phyloP scores from a whole-genome alignment of 2,329 filamentous ascomycete species.

The Zymoseptoria passerinii region DNA sequence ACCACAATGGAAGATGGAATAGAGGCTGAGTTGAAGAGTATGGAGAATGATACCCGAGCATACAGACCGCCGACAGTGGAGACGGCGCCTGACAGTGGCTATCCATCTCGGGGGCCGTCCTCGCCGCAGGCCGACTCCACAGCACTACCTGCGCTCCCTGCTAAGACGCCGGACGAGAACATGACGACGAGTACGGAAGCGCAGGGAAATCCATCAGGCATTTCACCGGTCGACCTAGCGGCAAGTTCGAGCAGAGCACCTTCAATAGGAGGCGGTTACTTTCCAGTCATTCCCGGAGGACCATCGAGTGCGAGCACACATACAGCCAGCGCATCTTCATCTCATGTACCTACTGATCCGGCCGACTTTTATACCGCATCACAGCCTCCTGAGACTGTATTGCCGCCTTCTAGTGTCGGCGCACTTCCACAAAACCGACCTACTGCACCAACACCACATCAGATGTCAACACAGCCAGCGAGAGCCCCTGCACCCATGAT shows the following conservation, averaged over 20 bases:
- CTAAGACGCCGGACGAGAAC: not conserved
- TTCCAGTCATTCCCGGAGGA: slow-evolving; percentile 44
- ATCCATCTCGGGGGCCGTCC: slow-evolving; percentile 31
- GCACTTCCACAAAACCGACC: slow-evolving; percentile 6
- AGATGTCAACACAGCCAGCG: slow-evolving; percentile 12
- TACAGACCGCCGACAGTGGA: slow-evolving; percentile 49
- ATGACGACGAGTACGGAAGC: not conserved
- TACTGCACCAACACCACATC: slow-evolving; percentile 8
- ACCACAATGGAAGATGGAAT: slow-evolving; percentile 17
- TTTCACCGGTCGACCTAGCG: slow-evolving; percentile 45
- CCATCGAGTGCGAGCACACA: slow-evolving; percentile 12
- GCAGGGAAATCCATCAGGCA: slow-evolving; percentile 28
- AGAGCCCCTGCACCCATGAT: slow-evolving; percentile 11
- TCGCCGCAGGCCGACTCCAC: slow-evolving; percentile 15
- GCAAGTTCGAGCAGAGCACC: slow-evolving; percentile 30
- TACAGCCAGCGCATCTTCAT: slow-evolving; percentile 4
- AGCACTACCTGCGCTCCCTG: slow-evolving; percentile 40
- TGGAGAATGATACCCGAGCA: slow-evolving; percentile 20
- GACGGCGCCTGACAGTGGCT: slow-evolving; percentile 50
- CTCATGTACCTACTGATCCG: slow-evolving; percentile 8
- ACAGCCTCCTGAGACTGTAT: slow-evolving; percentile 6
- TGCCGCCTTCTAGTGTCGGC: slow-evolving; percentile 6
- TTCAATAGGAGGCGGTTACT: slow-evolving; percentile 51
- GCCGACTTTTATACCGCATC: slow-evolving; percentile 17
- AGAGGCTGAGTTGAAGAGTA: slow-evolving; percentile 21